Conservation (phyloP, 768 basidiomycete genomes). For the Daedalea quercina region DNA sequence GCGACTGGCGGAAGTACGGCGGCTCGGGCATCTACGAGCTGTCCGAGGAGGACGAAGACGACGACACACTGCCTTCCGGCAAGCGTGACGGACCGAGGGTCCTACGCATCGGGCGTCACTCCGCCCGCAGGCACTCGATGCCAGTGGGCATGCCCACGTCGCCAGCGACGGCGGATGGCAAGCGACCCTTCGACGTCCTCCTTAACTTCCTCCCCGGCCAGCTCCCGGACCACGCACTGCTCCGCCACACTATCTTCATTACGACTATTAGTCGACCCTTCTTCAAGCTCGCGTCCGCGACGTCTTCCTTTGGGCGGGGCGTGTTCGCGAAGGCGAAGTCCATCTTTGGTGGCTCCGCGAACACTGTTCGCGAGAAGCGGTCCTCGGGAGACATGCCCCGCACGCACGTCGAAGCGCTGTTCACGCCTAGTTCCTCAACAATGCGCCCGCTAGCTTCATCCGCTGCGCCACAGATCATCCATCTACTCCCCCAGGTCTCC, state of each 20-base stretch:
- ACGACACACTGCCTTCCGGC: background rate
- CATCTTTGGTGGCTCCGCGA: background rate
- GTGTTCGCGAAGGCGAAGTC: background rate
- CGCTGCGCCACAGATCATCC: constrained; percentile 22
- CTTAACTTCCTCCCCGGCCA: constrained; percentile 29
- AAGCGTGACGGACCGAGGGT: background rate
- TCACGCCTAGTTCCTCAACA: background rate
- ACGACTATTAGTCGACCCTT: constrained; percentile 33
- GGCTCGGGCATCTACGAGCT: constrained; percentile 22
- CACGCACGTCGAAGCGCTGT: background rate
- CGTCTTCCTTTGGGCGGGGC: background rate
- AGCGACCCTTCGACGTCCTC: constrained; percentile 32
- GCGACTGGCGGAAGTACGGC: constrained; percentile 29
- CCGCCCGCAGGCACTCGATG: background rate
- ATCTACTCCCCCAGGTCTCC: constrained; percentile 23
- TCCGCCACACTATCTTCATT: constrained; percentile 34
- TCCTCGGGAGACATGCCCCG: background rate
- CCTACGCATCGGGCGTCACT: background rate
- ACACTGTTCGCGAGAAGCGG: background rate
- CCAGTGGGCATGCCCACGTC: background rate
- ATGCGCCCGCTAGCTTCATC: constrained; percentile 2
- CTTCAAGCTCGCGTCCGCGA: constrained; percentile 13
- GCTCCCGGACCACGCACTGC: constrained; percentile 25
- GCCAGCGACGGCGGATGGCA: background rate
- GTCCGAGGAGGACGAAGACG: constrained; percentile 17